Evolutionary conservation across 1,284 basidiomycete genomes (phyloP).

Genomic region (Heterobasidion annosum): DNA sequence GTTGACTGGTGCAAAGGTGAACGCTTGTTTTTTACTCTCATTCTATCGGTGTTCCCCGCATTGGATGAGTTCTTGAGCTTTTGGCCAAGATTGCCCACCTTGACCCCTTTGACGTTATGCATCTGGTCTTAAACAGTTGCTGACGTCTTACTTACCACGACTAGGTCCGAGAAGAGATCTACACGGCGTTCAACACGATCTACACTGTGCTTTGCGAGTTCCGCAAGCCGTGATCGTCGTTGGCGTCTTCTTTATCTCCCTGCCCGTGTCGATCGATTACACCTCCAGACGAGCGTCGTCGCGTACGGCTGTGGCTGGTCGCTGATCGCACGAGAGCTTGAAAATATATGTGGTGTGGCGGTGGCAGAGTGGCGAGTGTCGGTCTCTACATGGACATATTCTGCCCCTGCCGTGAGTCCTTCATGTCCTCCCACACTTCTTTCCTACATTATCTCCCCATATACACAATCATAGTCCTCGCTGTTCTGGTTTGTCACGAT

Average conservation of each 20-base stretch:
- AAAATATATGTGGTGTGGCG: background rate
- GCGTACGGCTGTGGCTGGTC: background rate
- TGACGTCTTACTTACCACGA: conserved; percentile 26
- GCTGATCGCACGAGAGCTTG: background rate
- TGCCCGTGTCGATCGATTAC: background rate
- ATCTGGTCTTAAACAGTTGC: conserved; percentile 14
- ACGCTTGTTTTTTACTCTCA: background rate
- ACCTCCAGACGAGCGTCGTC: background rate
- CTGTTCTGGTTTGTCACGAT: background rate
- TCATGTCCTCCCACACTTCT: background rate
- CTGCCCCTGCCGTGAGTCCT: background rate
- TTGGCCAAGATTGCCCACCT: background rate
- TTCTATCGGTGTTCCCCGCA: background rate
- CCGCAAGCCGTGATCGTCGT: conserved; percentile 58
- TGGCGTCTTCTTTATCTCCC: background rate
- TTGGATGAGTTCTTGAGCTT: conserved; percentile 14
- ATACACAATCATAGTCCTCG: background rate
- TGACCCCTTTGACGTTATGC: conserved; percentile 9
- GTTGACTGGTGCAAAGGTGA: conserved; percentile 95
- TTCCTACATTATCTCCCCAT: background rate
- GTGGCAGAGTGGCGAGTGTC: background rate
- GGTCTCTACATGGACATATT: background rate
- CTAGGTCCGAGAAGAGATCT: conserved; percentile 97
- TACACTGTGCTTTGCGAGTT: conserved; percentile 92
- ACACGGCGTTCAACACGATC: conserved; percentile 98